Evolutionary conservation across 495 filamentous ascomycete species (phyloP).

Genomic region (Mytilinidion resinicola): DNA sequence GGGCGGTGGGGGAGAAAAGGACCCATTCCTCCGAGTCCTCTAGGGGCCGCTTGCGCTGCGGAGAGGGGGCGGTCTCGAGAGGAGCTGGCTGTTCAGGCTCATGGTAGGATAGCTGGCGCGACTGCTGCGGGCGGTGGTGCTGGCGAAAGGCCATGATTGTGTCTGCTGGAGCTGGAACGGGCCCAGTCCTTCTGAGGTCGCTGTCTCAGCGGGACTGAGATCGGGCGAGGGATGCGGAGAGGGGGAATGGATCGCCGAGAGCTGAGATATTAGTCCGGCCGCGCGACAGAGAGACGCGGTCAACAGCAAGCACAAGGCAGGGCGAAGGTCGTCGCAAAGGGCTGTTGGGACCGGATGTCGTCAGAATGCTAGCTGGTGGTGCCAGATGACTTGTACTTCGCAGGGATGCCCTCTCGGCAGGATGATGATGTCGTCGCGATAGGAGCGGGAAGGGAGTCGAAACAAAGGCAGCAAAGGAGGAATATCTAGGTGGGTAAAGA

Average conservation of each 20-base stretch:
- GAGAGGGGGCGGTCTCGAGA: conserved; percentile 27
- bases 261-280: too few relatives aligned
- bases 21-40: conserved; percentile 91
- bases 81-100: conserved; percentile 40
- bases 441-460: too few relatives aligned
- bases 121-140: conserved; percentile 50
- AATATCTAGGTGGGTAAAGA: too few relatives aligned
- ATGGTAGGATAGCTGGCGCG: conserved; percentile 52
- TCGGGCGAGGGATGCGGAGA: not conserved
- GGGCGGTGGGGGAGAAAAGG: conserved; percentile 74
- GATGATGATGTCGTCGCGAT: too few relatives aligned
- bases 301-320: not conserved
- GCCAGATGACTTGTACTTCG: too few relatives aligned
- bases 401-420: too few relatives aligned
- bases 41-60: conserved; percentile 34
- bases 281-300: not conserved
- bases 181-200: not conserved
- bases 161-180: conserved; percentile 1
- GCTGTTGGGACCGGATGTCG: too few relatives aligned
- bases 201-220: not conserved
- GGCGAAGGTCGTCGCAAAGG: not conserved
- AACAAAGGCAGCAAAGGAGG: too few relatives aligned
- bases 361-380: too few relatives aligned
- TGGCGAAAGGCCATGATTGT: conserved; percentile 76
- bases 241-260: not conserved